A percentile compares a stretch with the other conserved stretches of the same genome.
These are phyloP conservation scores for Luffa aegyptiaca DNA, from an alignment of 306 rosid species.

Conservation along the genomic window DNA sequence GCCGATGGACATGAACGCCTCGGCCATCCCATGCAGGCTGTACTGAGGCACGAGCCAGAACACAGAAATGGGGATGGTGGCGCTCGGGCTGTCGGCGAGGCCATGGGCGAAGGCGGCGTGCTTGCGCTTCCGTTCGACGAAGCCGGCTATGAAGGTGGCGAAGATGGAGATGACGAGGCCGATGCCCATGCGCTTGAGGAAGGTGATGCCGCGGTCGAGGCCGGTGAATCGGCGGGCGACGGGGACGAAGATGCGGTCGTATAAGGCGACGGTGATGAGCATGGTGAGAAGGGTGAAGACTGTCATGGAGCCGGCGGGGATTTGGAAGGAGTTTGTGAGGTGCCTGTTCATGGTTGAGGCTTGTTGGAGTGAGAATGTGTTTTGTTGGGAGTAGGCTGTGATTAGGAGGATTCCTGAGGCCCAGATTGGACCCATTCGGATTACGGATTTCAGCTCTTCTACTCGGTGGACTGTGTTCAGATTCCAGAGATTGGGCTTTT, in stretches of 20 bases:
- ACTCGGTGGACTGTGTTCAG: conserved; percentile 76
- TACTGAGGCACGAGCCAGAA: conserved; percentile 91
- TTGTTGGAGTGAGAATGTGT: conserved; percentile 75
- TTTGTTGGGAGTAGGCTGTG: conserved; percentile 85
- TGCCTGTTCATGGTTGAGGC: conserved; percentile 82
- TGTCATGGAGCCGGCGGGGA: conserved; percentile 91
- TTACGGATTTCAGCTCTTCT: conserved; percentile 71
- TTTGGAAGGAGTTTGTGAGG: conserved; percentile 45
- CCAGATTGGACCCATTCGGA: conserved; percentile 97
- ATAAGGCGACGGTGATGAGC: conserved; percentile 63
- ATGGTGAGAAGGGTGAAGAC: conserved; percentile 55
- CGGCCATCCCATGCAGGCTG: conserved; percentile 83
- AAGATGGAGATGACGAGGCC: conserved; percentile 61
- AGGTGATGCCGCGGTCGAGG: conserved; percentile 73
- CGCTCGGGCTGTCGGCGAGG: conserved; percentile 24
- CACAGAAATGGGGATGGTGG: conserved; percentile 59
- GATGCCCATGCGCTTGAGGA: conserved; percentile 77
- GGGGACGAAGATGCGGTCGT: conserved; percentile 57
- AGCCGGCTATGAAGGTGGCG: conserved; percentile 76
- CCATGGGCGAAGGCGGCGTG: conserved; percentile 39
- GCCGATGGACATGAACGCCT: conserved; percentile 94
- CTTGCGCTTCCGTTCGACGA: conserved; percentile 57
- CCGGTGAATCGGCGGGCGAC: conserved; percentile 62
- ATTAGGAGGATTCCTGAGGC: conserved; percentile 79
- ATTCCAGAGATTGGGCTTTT: conserved; percentile 69